phyloP scores from a whole-genome alignment of 768 basidiomycete species.

The Boletellus ananas region DNA sequence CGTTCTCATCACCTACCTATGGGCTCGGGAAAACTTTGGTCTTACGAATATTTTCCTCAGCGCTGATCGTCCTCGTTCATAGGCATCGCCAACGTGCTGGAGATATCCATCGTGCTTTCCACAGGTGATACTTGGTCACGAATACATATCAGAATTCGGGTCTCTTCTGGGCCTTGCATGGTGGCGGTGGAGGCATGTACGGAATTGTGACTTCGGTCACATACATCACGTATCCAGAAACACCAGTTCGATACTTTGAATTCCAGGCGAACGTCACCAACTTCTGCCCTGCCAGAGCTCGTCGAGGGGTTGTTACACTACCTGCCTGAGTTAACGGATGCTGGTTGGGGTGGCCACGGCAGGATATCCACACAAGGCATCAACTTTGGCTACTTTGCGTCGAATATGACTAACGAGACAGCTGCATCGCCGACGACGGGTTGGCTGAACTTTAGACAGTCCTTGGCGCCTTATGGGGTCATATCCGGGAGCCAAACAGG shows the following conservation, averaged over 20 bases:
- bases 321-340: slow-evolving; percentile 36
- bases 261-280: slow-evolving; percentile 34
- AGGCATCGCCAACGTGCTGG: slow-evolving; percentile 50
- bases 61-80: not conserved
- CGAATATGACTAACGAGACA: slow-evolving; percentile 35
- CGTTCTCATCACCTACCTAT: slow-evolving; percentile 35
- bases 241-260: slow-evolving; percentile 31
- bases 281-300: slow-evolving; percentile 24
- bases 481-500: slow-evolving; percentile 1
- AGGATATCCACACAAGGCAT: not conserved
- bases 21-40: slow-evolving; percentile 37
- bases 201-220: slow-evolving; percentile 49
- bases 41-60: not conserved
- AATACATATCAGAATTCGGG: slow-evolving; percentile 42
- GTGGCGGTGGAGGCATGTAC: slow-evolving; percentile 49
- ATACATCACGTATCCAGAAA: slow-evolving; percentile 40
- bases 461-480: slow-evolving; percentile 8
- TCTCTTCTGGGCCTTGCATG: slow-evolving; percentile 54
- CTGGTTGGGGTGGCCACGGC: slow-evolving; percentile 43
- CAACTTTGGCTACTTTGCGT: slow-evolving; percentile 25
- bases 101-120: slow-evolving; percentile 44
- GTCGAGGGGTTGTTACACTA: slow-evolving; percentile 34
- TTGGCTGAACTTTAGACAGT: slow-evolving; percentile 28
- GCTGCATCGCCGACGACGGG: slow-evolving; percentile 34
- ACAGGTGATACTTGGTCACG: slow-evolving; percentile 36